phyloP scores from a whole-genome alignment of 2,329 filamentous ascomycete genomes.

The Chalaropsis ovoidea region DNA sequence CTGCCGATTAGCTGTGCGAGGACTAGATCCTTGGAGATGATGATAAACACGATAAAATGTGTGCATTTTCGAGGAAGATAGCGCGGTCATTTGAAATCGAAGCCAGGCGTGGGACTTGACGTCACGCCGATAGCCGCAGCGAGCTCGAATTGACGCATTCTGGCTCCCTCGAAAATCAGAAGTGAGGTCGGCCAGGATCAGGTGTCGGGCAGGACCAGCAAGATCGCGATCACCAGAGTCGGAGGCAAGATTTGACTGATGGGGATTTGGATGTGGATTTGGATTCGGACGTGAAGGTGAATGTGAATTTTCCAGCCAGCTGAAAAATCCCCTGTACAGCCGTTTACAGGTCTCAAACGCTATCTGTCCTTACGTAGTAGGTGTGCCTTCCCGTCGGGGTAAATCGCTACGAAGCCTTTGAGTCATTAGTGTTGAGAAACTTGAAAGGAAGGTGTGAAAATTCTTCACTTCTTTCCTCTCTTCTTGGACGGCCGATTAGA shows the following conservation, averaged over 20 bases:
- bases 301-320: not conserved
- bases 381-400: not conserved
- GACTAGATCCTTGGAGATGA: not conserved
- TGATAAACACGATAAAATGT: not conserved
- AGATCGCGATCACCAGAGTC: not conserved
- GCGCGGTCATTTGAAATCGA: not conserved
- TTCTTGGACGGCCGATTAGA: no score
- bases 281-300: no score
- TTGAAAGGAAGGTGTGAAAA: slow-evolving; percentile 12
- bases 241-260: no score
- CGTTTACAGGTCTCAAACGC: not conserved
- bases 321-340: slow-evolving; percentile 5
- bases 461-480: slow-evolving; percentile 11
- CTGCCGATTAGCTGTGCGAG: not conserved
- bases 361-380: not conserved
- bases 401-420: not conserved
- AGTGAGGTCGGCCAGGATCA: not conserved
- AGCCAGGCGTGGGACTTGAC: not conserved
- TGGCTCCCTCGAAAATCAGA: not conserved
- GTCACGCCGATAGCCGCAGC: not conserved
- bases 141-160: not conserved
- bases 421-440: slow-evolving; percentile 8
- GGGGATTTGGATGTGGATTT: no score
- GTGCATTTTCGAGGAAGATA: not conserved
- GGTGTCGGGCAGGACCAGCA: not conserved